phyloP scores from a whole-genome alignment of 129 eudicot species.

The Saussurea involucrata region DNA sequence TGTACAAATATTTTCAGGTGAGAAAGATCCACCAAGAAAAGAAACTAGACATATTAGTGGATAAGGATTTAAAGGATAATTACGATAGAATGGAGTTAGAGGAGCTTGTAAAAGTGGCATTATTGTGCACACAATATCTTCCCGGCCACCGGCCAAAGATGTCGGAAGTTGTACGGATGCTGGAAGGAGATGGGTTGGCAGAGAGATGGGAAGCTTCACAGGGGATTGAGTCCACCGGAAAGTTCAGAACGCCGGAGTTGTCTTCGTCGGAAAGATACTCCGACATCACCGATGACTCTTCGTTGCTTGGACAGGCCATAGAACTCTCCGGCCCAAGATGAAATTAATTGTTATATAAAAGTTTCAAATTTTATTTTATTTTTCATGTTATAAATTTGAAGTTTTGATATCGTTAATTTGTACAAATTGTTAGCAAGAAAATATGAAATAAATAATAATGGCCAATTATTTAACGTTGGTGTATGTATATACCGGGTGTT shows the following conservation, averaged over 20 bases:
- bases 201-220: constrained; percentile 91
- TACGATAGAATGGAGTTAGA: constrained; percentile 68
- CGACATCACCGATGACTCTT: constrained; percentile 78
- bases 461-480: too few relatives aligned
- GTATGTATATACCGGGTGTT: too few relatives aligned
- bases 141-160: constrained; percentile 81
- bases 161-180: constrained; percentile 89
- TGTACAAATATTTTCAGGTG: constrained; percentile 41
- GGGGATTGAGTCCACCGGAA: constrained; percentile 49
- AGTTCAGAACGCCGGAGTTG: constrained; percentile 49
- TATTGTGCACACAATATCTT: constrained; percentile 76
- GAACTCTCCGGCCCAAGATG: constrained; percentile 91
- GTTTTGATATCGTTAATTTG: constrained; percentile 5
- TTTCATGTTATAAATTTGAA: background rate
- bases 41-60: constrained; percentile 67
- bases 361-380: constrained; percentile 2
- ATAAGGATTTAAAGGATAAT: constrained; percentile 56
- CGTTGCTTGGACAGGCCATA: constrained; percentile 72
- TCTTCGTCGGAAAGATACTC: constrained; percentile 76
- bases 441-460: background rate
- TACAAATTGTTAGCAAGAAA: constrained; percentile 13
- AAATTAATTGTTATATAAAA: constrained; percentile 24
- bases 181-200: constrained; percentile 82
- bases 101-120: constrained; percentile 83
- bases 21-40: constrained; percentile 71